Evolutionary conservation across 2,329 filamentous ascomycete species (phyloP).

Genomic region (Sporothrix phasma): DNA sequence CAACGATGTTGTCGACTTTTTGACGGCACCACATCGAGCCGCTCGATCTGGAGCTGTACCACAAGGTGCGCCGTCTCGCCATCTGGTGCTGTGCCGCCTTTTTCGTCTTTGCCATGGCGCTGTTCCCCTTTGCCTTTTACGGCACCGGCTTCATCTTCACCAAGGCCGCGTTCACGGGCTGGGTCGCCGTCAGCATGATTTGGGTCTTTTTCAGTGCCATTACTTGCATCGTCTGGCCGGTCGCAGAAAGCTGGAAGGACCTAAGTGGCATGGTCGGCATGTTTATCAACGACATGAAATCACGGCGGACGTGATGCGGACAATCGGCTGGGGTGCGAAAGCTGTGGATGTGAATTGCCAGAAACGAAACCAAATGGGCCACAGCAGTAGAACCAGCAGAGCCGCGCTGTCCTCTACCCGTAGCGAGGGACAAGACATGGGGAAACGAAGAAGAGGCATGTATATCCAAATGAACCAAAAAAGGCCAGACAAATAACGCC

Average conservation of each 20-base stretch:
- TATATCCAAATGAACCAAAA: neutral
- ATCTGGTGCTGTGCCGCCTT: conserved; percentile 28
- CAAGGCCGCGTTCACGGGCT: conserved; percentile 25
- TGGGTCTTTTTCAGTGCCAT: conserved; percentile 31
- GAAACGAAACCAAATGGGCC: neutral
- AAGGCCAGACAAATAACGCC: conserved; percentile 8
- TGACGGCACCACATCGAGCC: conserved; percentile 32
- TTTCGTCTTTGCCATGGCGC: conserved; percentile 27
- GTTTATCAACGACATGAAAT: neutral
- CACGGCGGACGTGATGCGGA: neutral
- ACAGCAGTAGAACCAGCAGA: neutral
- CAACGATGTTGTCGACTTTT: conserved; percentile 34
- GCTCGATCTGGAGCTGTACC: conserved; percentile 30
- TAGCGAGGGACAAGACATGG: neutral
- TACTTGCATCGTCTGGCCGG: conserved; percentile 31
- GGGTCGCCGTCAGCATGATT: conserved; percentile 31
- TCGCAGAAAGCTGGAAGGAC: conserved; percentile 26
- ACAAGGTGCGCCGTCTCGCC: conserved; percentile 29
- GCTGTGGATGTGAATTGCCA: neutral
- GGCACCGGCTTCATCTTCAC: conserved; percentile 24
- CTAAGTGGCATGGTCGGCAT: conserved; percentile 5
- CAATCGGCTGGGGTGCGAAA: neutral
- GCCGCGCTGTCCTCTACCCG: neutral
- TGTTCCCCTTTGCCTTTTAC: conserved; percentile 32
- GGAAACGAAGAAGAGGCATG: neutral